Evolutionary conservation across 1,139 yeast species (phyloP).

Genomic region (Citeromyces hawaiiensis): DNA sequence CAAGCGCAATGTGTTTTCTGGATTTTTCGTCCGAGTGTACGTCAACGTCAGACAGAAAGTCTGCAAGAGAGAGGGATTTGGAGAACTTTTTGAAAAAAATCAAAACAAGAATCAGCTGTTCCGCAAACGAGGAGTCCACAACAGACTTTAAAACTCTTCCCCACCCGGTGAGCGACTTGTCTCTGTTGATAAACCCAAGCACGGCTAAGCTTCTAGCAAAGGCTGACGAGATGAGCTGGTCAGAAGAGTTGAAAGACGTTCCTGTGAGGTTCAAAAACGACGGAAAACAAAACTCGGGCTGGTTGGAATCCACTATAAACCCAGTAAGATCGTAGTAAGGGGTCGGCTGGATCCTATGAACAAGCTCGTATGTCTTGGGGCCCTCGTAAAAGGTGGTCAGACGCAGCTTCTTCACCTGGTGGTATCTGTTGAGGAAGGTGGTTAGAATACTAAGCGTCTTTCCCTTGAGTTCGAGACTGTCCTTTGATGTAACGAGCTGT

Average conservation of each 20-base stretch:
- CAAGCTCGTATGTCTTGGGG: conserved; percentile 26
- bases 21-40: conserved; percentile 4
- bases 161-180: conserved; percentile 32
- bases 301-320: conserved; percentile 11
- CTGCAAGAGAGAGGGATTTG: conserved; percentile 7
- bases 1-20: conserved; percentile 11
- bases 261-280: conserved; percentile 8
- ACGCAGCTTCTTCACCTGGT: conserved; percentile 59
- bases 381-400: conserved; percentile 51
- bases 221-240: conserved; percentile 49
- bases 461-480: conserved; percentile 37
- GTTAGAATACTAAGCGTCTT: conserved; percentile 57
- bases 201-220: conserved; percentile 45
- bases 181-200: conserved; percentile 37
- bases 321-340: conserved; percentile 7
- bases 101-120: conserved; percentile 29
- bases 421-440: conserved; percentile 69
- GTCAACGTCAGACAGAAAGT: conserved; percentile 1
- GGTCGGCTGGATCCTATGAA: conserved; percentile 33
- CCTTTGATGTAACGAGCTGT: conserved; percentile 30
- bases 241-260: conserved; percentile 18
- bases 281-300: conserved; percentile 10
- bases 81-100: conserved; percentile 24
- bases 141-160: conserved; percentile 37
- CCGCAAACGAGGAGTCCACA: conserved; percentile 17